phyloP scores from a whole-genome alignment of 1,284 basidiomycete species.

The Ganoderma multipileum region DNA sequence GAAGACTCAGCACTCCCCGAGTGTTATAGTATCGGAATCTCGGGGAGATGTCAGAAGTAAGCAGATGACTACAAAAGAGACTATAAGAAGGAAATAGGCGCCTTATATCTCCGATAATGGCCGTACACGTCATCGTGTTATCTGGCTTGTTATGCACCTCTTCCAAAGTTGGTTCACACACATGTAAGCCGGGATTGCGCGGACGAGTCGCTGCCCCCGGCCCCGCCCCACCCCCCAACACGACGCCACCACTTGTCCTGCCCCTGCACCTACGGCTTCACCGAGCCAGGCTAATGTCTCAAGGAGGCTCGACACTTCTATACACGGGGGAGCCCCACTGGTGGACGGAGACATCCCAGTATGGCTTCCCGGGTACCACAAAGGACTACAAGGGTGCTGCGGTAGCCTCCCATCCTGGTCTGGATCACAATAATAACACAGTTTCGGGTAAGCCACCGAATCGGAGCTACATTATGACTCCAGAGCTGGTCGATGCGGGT shows the following conservation, averaged over 20 bases:
- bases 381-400: slow-evolving; percentile 23
- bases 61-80: neutral
- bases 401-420: slow-evolving; percentile 10
- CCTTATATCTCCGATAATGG: neutral
- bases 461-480: slow-evolving; percentile 9
- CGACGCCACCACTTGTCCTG: slow-evolving; percentile 15
- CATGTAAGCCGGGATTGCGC: slow-evolving; percentile 8
- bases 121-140: neutral
- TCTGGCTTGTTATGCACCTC: neutral
- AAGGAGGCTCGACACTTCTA: slow-evolving; percentile 5
- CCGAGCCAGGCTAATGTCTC: slow-evolving; percentile 7
- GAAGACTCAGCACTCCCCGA: neutral
- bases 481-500: neutral
- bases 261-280: neutral
- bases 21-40: neutral
- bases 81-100: neutral
- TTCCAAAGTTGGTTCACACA: neutral
- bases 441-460: neutral
- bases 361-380: slow-evolving; percentile 12
- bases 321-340: slow-evolving; percentile 7
- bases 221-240: slow-evolving; percentile 1
- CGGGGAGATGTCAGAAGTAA: neutral
- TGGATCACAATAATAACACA: slow-evolving; percentile 17
- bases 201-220: slow-evolving; percentile 8
- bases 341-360: slow-evolving; percentile 10